Evolutionary conservation across 371 early-diverging fungal species (phyloP), one percentile per base, ranked within the genome.

Genomic region (Coemansia sp.): DNA sequence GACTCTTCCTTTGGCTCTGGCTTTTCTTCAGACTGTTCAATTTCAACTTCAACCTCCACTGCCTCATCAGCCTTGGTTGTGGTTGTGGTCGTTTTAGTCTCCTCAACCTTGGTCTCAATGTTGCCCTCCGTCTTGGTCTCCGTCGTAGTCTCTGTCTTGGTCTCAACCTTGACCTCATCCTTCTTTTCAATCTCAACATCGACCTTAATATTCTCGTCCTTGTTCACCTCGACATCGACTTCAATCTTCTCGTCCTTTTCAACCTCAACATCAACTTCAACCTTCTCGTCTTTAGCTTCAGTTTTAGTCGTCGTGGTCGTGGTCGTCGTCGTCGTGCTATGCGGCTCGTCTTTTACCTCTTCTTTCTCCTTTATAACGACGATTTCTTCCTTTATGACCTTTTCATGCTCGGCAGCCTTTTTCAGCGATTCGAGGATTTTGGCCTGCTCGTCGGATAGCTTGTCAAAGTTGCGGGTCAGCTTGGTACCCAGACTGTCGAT

Each of bases 401-500:
- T 30, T 25, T 64, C 44, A 6, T 53, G 42, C 42, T 63, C 54
- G 7, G 33, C 63, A 21, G 51, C 53, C 8, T 52, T n/a, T n/a
- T 16, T 56, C 60, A 75, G 53, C 5, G 64, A 55, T 16, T 71
- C 68, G 48, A 71, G 51, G 44, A 75, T 71, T 33, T 64, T 64
- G 7, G 68, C 68, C 57, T 75, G 72, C 52, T 67, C 72, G 3
- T 30, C 64, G 5, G 77, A 68, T 26, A 71, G 65, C 68, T 71
- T 63, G 65, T 75, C 75, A 64, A 71, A 71, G 75, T 75, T 75
- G 20, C 59, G 55, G 11, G 75, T 60, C 47, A 75, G 62, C 52
- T 67, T 67, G n/a, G 67, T 71, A 25, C 75, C 75, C 52, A 75
- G 72, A n/a, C 75, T 75, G 28, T 67, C 75, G 20, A 75, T 71